These are phyloP conservation scores for Scalesia atractyloides DNA, from an alignment of 129 eudicot species.

Conservation along the genomic window DNA sequence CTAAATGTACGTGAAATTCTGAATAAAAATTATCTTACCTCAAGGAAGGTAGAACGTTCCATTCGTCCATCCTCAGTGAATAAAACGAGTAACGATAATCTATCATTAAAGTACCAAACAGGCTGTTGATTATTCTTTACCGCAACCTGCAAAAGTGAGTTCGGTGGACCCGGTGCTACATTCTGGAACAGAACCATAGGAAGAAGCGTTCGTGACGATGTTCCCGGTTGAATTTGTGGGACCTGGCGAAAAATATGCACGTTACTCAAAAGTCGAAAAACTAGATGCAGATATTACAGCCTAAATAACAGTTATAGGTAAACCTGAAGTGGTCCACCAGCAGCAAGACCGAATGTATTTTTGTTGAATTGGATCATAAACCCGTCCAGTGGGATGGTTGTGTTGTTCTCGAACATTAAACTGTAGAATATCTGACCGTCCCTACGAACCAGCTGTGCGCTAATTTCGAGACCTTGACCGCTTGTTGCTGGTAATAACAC, in stretches of 20 bases:
- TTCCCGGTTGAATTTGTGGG: slow-evolving; percentile 87
- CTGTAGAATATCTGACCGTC: slow-evolving; percentile 93
- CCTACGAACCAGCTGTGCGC: slow-evolving; percentile 78
- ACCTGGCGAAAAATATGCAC: slow-evolving; percentile 41
- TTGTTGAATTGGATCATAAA: slow-evolving; percentile 97
- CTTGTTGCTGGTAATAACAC: slow-evolving; percentile 73
- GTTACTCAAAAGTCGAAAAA: neutral
- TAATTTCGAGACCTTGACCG: slow-evolving; percentile 91
- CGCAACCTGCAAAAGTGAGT: slow-evolving; percentile 80
- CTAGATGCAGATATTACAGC: slow-evolving; percentile 1
- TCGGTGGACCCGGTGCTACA: slow-evolving; percentile 89
- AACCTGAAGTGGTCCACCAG: slow-evolving; percentile 90
- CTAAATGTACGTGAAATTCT: neutral
- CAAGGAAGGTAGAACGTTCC: slow-evolving; percentile 92
- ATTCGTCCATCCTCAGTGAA: slow-evolving; percentile 90
- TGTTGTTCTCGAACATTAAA: slow-evolving; percentile 78
- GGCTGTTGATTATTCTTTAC: slow-evolving; percentile 95
- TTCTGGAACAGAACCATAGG: slow-evolving; percentile 94
- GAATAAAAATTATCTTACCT: slow-evolving; percentile 43
- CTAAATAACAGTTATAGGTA: neutral
- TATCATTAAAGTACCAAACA: slow-evolving; percentile 89
- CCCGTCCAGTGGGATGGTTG: slow-evolving; percentile 75
- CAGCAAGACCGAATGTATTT: slow-evolving; percentile 93
- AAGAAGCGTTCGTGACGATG: slow-evolving; percentile 76
- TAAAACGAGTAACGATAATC: slow-evolving; percentile 53